These are phyloP conservation scores for Xerocomus potaroensis DNA, from an alignment of 768 basidiomycete species.

Conservation along the genomic window DNA sequence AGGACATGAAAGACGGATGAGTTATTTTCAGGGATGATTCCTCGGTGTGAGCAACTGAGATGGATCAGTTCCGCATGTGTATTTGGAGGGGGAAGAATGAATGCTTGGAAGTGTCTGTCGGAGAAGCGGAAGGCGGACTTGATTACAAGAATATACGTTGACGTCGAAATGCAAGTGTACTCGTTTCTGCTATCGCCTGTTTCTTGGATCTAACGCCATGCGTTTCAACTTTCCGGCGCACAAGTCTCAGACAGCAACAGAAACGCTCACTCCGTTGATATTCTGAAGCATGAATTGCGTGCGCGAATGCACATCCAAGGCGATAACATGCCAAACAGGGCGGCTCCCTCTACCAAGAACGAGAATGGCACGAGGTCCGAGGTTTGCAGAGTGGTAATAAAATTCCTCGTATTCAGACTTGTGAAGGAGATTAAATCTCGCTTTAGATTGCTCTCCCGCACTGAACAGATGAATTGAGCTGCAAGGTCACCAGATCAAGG, in stretches of 20 bases:
- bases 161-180: slow-evolving; percentile 11
- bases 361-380: slow-evolving; percentile 16
- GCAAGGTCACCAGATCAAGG: background rate
- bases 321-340: background rate
- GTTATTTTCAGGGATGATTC: slow-evolving; percentile 3
- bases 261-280: slow-evolving; percentile 1
- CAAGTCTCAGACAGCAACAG: background rate
- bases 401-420: slow-evolving; percentile 6
- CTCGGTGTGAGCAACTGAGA: slow-evolving; percentile 11
- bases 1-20: slow-evolving; percentile 4
- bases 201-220: no score
- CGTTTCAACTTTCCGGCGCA: no score
- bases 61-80: background rate
- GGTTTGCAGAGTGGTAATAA: background rate
- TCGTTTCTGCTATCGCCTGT: background rate
- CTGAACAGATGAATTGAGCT: slow-evolving; percentile 7
- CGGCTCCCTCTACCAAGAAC: background rate
- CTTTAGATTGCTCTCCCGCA: background rate
- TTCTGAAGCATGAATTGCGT: slow-evolving; percentile 2
- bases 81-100: slow-evolving; percentile 4
- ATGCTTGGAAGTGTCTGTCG: slow-evolving; percentile 12
- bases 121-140: background rate
- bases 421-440: slow-evolving; percentile 11
- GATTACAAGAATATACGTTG: slow-evolving; percentile 22
- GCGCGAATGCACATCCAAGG: slow-evolving; percentile 16